Conservation (phyloP, 2,329 filamentous ascomycete genomes). For the Aspergillus terreus region DNA sequence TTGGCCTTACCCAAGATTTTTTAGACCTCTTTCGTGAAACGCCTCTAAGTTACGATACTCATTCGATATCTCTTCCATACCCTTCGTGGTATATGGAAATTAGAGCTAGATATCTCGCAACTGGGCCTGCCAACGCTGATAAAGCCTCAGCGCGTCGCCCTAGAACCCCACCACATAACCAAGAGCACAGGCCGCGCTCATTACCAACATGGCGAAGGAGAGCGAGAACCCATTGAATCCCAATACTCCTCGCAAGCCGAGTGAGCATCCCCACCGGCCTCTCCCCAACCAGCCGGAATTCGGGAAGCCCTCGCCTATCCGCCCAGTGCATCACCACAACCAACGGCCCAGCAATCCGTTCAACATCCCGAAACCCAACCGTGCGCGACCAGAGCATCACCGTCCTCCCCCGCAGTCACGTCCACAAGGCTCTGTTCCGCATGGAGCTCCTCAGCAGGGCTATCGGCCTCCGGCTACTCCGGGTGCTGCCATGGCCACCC, state of each 20-base stretch:
- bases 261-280: conserved; percentile 30
- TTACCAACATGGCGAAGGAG: conserved; percentile 49
- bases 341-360: conserved; percentile 43
- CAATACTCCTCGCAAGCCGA: conserved; percentile 32
- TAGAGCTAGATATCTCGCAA: background rate
- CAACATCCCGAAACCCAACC: conserved; percentile 50
- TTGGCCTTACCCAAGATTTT: background rate
- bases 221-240: conserved; percentile 42
- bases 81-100: background rate
- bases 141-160: background rate
- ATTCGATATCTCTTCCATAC: too few relatives aligned
- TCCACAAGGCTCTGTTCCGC: conserved; percentile 11
- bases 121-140: background rate
- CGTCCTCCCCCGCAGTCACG: conserved; percentile 27
- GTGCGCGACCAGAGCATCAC: conserved; percentile 50
- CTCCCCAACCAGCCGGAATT: conserved; percentile 50
- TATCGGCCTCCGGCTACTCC: conserved; percentile 19
- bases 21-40: background rate
- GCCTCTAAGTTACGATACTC: too few relatives aligned
- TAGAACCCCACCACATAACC: background rate
- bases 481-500: conserved; percentile 16
- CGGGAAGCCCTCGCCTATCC: conserved; percentile 56
- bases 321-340: conserved; percentile 38
- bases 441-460: conserved; percentile 7
- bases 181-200: background rate